These are phyloP conservation scores for Calocera viscosa DNA, from an alignment of 768 basidiomycete species.

Conservation along the genomic window DNA sequence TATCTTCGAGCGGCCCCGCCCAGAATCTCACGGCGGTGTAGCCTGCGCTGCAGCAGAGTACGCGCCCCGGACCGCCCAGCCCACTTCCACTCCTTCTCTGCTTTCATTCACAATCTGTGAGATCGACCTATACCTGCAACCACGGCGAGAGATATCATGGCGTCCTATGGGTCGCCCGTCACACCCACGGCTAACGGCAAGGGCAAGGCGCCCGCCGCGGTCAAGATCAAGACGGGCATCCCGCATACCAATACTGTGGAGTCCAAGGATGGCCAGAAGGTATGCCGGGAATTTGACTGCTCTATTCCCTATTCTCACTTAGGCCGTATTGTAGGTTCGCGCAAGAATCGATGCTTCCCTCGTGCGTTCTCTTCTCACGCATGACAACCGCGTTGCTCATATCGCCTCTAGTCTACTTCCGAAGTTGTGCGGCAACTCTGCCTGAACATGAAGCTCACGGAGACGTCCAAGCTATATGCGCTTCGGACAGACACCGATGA, in stretches of 20 bases:
- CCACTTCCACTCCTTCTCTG: neutral
- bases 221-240: conserved; percentile 28
- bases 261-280: conserved; percentile 46
- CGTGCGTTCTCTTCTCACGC: conserved; percentile 12
- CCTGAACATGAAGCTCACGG: conserved; percentile 64
- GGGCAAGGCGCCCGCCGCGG: conserved; percentile 7
- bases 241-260: conserved; percentile 78
- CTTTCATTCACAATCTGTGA: neutral
- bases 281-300: conserved; percentile 24
- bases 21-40: neutral
- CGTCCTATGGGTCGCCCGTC: conserved; percentile 2
- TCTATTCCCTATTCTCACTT: neutral
- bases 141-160: conserved; percentile 1
- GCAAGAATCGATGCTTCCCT: conserved; percentile 76
- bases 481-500: conserved; percentile 73
- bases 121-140: neutral
- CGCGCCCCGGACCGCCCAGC: neutral
- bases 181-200: conserved; percentile 6
- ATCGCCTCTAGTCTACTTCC: conserved; percentile 19
- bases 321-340: conserved; percentile 37
- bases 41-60: neutral
- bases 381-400: neutral
- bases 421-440: conserved; percentile 78
- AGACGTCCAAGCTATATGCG: conserved; percentile 58
- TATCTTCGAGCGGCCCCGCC: neutral